Evolutionary conservation across 2,329 filamentous ascomycete species (phyloP), one percentile per base, ranked within the genome.

Genomic region (Exutisphaerella laricina): DNA sequence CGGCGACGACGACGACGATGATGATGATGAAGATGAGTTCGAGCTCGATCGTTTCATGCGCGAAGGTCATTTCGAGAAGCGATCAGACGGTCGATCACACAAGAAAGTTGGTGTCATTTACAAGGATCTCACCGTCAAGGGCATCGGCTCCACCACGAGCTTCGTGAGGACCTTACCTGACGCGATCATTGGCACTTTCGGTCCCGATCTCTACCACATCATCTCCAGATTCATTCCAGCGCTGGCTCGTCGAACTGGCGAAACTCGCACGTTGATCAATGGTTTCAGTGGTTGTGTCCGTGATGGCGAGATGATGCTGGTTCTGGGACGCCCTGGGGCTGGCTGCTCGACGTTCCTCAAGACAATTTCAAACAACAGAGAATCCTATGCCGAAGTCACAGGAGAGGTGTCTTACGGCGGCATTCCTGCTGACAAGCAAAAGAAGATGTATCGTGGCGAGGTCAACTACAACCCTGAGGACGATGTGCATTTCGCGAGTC

Each of bases 81-180:
- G 83, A 9, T 78, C 77, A 2, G 75, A 80, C 21, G 82, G 79
- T 4, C 70, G 73, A 25, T 83, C 85, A 0, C 75, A 81, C 8
- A 92, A 90, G 68, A 85, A 82, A 56, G 78, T 90, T 8, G 85
- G 86, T 2, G 82, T 90, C 1, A 69, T 88, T 1, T 90, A 82
- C 70, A 85, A 83, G 64, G 74, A 85, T 54, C 70, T 90, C 37
- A 87, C 79, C 0, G 85, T 90, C 20, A 81, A 84, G 61, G 85
- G 85, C 13, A 68, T 81, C 5, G 79, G 80, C 30, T 78, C 77
- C 9, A 80, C 78, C 1, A 72, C 82, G 0, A 78, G 78, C 0
- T 84, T 85, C 50, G 84, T 85, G 18, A 78, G 78, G 48, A 88
- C 84, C 0, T 66, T 90, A 0, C 85, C 85, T 0, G 76, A 85